Percentiles rank a stretch among this genome's conserved stretches.
Evolutionary conservation across 306 rosid genomes (phyloP).

Genomic region (Trifolium subterraneum): DNA sequence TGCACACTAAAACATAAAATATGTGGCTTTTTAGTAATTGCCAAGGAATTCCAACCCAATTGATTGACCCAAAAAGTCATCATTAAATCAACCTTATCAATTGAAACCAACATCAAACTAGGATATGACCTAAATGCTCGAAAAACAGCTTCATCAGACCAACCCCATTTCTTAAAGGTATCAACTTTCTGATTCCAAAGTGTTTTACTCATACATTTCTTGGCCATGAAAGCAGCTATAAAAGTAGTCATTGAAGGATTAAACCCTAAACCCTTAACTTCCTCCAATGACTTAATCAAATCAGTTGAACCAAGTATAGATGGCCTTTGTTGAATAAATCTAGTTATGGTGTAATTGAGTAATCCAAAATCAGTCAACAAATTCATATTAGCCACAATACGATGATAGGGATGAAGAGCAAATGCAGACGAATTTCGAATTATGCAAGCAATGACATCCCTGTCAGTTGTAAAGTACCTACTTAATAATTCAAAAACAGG

Average conservation of each 20-base stretch:
- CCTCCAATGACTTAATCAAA: constrained; percentile 34
- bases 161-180: constrained; percentile 60
- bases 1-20: constrained; percentile 46
- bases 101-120: no score
- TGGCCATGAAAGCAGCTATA: constrained; percentile 36
- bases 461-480: neutral
- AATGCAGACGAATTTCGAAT: neutral
- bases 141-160: constrained; percentile 48
- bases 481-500: neutral
- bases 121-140: constrained; percentile 25
- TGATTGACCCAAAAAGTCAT: no score
- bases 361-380: constrained; percentile 19
- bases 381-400: neutral
- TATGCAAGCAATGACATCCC: neutral
- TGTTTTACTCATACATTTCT: constrained; percentile 28
- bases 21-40: neutral
- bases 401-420: neutral
- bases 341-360: neutral
- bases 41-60: no score
- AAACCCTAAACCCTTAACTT: constrained; percentile 49
- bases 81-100: no score
- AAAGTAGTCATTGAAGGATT: constrained; percentile 29
- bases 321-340: neutral
- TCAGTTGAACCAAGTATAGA: neutral
- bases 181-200: constrained; percentile 52